phyloP scores from a whole-genome alignment of 768 basidiomycete genomes.

The Leccinum rimulosum region DNA sequence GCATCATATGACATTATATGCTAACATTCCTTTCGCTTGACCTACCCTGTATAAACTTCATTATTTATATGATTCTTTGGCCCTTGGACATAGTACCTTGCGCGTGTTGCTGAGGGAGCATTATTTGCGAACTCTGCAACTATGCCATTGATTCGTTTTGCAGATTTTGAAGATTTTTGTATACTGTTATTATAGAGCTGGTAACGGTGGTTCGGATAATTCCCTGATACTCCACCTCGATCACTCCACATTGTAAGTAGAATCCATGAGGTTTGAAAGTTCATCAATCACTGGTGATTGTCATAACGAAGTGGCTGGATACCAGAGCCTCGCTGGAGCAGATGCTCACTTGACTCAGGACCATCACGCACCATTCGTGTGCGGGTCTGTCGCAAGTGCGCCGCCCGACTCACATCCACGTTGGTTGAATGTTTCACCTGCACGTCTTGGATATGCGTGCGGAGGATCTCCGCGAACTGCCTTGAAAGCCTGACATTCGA shows the following conservation, averaged over 20 bases:
- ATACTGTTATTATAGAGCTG: neutral
- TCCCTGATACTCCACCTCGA: neutral
- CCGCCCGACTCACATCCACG: neutral
- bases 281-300: neutral
- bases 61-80: conserved; percentile 4
- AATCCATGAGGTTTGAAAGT: neutral
- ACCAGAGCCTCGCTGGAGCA: neutral
- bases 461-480: neutral
- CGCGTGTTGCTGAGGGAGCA: neutral
- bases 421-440: neutral
- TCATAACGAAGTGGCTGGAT: neutral
- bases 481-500: neutral
- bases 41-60: neutral
- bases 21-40: neutral
- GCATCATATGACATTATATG: conserved; percentile 3
- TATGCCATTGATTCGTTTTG: neutral
- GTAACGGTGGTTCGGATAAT: neutral
- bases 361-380: neutral
- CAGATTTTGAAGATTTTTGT: neutral
- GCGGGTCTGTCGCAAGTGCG: neutral
- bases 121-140: neutral
- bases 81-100: neutral
- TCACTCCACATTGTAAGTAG: neutral
- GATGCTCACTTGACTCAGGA: neutral
- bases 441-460: neutral